Base-by-base conservation (phyloP, 73 alveolate genomes). In the Paramecium sexaurelia region DNA sequence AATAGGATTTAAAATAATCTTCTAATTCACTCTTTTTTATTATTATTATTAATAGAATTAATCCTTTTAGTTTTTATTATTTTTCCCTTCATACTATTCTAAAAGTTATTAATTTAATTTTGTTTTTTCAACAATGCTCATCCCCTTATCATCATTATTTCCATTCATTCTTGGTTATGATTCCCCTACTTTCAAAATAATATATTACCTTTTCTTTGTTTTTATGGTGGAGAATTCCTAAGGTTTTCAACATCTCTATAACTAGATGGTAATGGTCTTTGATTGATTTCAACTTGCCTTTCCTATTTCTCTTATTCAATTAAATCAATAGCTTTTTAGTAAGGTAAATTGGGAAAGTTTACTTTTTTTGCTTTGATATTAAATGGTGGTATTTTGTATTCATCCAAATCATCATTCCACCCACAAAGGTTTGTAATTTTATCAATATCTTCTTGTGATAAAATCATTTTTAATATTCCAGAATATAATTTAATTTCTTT, bases 381-480 rank as follows among this genome's bases (percentile, higher is more conserved):
- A 57, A 93, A 93, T 1, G 93, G 83, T 24, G 96, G 96, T 32
- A 91, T 40, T 75, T 92, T 91, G 22, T 93, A 93, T 26, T 55
- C 91, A 20, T 75, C 75, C n/a, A 75, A 32, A 19, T 85, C 92
- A 7, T 91, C 95, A 91, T 93, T 47, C 91, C 92, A 91, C 32
- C 43, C 93, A 39, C 94, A 61, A 39, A 22, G 20, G 41, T 40
- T 36, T 36, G 75, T 93, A 6, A 93, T 78, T 37, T 27, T 92
- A 7, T 73, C 87, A 9, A 92, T 41, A 15, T 93, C 95, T 20
- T 93, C 92, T 13, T 82, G 24, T 91, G 91, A 55, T 17, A 93
- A 27, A 7, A 91, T 40, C 89, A 73, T 93, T 56, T 32, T 75
- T 10, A 91, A 33, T 7, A 93, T 82, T 37, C 85, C 69, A 13